Evolutionary conservation across 176 grass and related monocot species (phyloP), one percentile per base, ranked within the genome.

Genomic region (maize (Zea mays)): DNA sequence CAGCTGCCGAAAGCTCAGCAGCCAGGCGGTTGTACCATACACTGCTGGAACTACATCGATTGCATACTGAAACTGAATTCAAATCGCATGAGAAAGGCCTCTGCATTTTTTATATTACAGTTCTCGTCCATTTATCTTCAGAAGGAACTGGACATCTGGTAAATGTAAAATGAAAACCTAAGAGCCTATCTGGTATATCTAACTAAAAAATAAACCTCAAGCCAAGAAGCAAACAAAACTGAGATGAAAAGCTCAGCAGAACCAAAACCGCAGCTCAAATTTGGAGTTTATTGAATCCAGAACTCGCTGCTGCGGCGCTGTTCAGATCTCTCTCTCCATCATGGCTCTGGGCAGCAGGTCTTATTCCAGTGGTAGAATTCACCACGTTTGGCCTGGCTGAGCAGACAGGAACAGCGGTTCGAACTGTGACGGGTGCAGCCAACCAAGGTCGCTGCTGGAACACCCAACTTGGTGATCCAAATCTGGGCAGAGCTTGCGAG

Each of bases 371-470:
- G 38, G 7, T 58, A 41, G 44, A 47, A 72, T 73, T 85, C 19
- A 64, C 65, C 8, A 27, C 58, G 47, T 50, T 81, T 33, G 91
- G 82, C 62, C 85, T 74, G 3, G 79, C 82, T 73, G 88, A 88
- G 75, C 78, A 93, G 62, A 90, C 88, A 70, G 85, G 88, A 58
- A 90, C 44, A 66, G 82, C 42, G 11, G 76, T 88, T 70, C 85
- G 79, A 41, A 88, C 78, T 17, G 79, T 88, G 14, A 93, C 91
- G 4, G 87, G 82, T 35, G 85, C 70, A 19, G 91, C 87, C 74
- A 73, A 42, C 75, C 82, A 87, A 17, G 76, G 59, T 55, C 48
- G 82, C 63, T 81, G 85, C 76, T 73, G 67, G 79, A 69, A 80
- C 15, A 76, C 49, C 1, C 49, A 64, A 51, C 39, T 9, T 17